Conservation (phyloP, 768 basidiomycete genomes). For the Podaxis rugospora region DNA sequence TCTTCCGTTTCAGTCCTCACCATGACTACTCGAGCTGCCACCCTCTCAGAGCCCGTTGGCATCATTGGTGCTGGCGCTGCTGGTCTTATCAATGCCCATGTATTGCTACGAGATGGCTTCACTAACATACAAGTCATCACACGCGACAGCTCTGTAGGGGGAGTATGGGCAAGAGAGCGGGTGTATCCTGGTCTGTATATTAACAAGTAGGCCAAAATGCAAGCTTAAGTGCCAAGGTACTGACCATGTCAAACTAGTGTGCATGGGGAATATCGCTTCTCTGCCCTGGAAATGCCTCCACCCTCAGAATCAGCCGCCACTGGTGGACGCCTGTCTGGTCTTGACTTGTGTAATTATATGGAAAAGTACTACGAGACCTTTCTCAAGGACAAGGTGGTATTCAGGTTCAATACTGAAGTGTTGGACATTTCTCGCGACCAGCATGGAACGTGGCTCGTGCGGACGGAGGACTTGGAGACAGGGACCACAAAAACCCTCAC, state of each 20-base stretch:
- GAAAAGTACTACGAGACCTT: constrained; percentile 45
- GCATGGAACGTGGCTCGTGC: constrained; percentile 50
- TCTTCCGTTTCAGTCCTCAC: background rate
- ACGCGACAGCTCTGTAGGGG: constrained; percentile 49
- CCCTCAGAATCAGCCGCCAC: constrained; percentile 29
- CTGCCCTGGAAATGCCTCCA: constrained; percentile 46
- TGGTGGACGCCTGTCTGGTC: constrained; percentile 46
- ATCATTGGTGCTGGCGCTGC: constrained; percentile 59
- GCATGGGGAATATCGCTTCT: constrained; percentile 60
- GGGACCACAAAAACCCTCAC: constrained; percentile 24
- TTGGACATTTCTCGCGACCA: constrained; percentile 35
- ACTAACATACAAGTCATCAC: constrained; percentile 49
- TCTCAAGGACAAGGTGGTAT: constrained; percentile 33
- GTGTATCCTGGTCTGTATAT: constrained; percentile 53
- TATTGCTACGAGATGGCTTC: constrained; percentile 55
- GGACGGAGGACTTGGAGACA: constrained; percentile 26
- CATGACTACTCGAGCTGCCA: background rate
- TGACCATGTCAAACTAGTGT: constrained; percentile 35
- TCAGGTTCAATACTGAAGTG: constrained; percentile 46
- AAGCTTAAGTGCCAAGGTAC: background rate
- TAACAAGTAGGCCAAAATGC: constrained; percentile 47
- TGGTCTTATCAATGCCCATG: constrained; percentile 55
- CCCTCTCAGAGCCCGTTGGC: constrained; percentile 26
- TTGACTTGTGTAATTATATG: constrained; percentile 54
- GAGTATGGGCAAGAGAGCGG: constrained; percentile 53